These are phyloP conservation scores for Fonsecaea multimorphosa DNA, from an alignment of 2,329 filamentous ascomycete genomes.

Conservation along the genomic window DNA sequence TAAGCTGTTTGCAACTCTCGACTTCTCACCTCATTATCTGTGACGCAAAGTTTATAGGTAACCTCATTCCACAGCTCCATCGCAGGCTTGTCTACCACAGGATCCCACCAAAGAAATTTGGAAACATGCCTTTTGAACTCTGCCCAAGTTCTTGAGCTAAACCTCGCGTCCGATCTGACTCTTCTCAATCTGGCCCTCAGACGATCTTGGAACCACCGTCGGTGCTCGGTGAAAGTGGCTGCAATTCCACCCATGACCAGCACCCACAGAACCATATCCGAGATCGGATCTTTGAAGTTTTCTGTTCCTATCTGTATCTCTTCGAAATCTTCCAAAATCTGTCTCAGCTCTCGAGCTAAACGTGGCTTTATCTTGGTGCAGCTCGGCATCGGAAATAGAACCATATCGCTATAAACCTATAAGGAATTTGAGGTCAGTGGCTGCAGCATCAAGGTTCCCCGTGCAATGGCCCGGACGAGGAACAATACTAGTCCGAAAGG, in stretches of 20 bases:
- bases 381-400: slow-evolving; percentile 13
- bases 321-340: background rate
- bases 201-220: slow-evolving; percentile 1
- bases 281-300: background rate
- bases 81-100: background rate
- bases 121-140: background rate
- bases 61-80: slow-evolving; percentile 8
- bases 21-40: background rate
- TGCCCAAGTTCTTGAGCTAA: background rate
- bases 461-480: background rate
- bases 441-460: too few species aligned
- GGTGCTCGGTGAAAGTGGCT: slow-evolving; percentile 3
- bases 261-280: slow-evolving; percentile 3
- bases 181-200: background rate
- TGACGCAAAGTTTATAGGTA: background rate
- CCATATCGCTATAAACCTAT: slow-evolving; percentile 7
- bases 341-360: background rate
- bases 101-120: slow-evolving; percentile 11
- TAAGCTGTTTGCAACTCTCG: background rate
- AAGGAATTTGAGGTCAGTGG: background rate
- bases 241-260: slow-evolving; percentile 10
- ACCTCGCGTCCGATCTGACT: background rate
- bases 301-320: background rate
- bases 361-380: slow-evolving; percentile 10
- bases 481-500: background rate